A percentile compares a stretch with the other conserved stretches of the same genome.
These are phyloP conservation scores for Amphichorda felina DNA, from an alignment of 2,329 filamentous ascomycete species.

Conservation along the genomic window DNA sequence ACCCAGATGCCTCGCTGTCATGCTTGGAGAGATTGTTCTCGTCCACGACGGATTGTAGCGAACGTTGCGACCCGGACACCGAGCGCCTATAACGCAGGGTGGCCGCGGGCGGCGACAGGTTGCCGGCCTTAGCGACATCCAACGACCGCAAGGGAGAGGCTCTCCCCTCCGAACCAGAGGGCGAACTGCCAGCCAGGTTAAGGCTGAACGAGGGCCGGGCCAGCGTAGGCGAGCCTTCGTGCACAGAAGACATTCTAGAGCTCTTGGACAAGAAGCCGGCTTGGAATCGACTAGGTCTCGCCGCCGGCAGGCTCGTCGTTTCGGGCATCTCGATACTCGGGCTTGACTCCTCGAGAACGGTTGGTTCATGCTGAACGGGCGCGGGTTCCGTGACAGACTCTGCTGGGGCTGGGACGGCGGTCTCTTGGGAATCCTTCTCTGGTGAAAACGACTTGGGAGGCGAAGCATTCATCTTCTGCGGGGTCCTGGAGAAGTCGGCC, in stretches of 20 bases:
- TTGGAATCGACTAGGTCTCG: slow-evolving; percentile 69
- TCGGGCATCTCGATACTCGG: slow-evolving; percentile 46
- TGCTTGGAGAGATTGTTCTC: slow-evolving; percentile 40
- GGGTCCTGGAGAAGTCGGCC: slow-evolving; percentile 86
- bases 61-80: slow-evolving; percentile 19
- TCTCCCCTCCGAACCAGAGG: slow-evolving; percentile 1
- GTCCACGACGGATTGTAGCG: slow-evolving; percentile 26
- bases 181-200: slow-evolving; percentile 28
- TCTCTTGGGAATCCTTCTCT: neutral
- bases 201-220: slow-evolving; percentile 43
- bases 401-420: slow-evolving; percentile 3
- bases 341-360: slow-evolving; percentile 36
- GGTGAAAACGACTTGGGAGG: slow-evolving; percentile 27
- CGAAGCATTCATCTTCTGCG: slow-evolving; percentile 48
- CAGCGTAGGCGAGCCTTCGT: slow-evolving; percentile 49
- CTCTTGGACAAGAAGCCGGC: slow-evolving; percentile 68
- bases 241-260: slow-evolving; percentile 23
- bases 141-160: slow-evolving; percentile 32
- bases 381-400: no score
- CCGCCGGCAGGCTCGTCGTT: slow-evolving; percentile 13
- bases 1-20: slow-evolving; percentile 20
- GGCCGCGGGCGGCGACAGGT: slow-evolving; percentile 27
- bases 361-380: slow-evolving; percentile 5
- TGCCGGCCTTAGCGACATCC: slow-evolving; percentile 36
- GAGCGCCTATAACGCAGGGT: slow-evolving; percentile 16